phyloP scores from a whole-genome alignment of 805 yeast genomes.

The Nakazawaea wyomingensis region DNA sequence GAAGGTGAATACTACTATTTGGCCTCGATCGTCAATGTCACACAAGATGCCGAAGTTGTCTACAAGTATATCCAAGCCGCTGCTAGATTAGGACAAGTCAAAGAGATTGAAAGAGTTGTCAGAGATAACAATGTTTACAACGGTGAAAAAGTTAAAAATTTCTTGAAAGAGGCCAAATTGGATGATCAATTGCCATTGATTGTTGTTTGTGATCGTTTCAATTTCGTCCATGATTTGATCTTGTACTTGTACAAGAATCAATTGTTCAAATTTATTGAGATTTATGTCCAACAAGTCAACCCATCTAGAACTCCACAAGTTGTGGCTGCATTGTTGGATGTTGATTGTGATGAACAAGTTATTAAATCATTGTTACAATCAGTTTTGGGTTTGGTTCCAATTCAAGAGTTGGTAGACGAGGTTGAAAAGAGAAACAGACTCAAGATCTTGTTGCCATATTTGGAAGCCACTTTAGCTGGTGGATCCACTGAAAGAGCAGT shows the following conservation, averaged over 20 bases:
- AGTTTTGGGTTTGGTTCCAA: slow-evolving; percentile 92
- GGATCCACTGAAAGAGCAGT: slow-evolving; percentile 90
- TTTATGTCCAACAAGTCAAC: slow-evolving; percentile 95
- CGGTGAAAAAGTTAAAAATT: slow-evolving; percentile 96
- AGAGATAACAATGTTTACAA: slow-evolving; percentile 92
- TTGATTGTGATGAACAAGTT: slow-evolving; percentile 90
- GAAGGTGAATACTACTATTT: slow-evolving; percentile 95
- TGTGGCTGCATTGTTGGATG: slow-evolving; percentile 91
- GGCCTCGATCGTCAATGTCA: slow-evolving; percentile 86
- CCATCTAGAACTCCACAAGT: slow-evolving; percentile 96
- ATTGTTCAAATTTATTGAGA: slow-evolving; percentile 94
- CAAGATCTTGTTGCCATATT: slow-evolving; percentile 85
- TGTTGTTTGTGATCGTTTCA: slow-evolving; percentile 90
- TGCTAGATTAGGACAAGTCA: slow-evolving; percentile 80
- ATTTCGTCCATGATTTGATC: slow-evolving; percentile 89
- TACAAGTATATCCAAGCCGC: slow-evolving; percentile 95
- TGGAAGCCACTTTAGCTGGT: slow-evolving; percentile 79
- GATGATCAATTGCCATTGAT: slow-evolving; percentile 96
- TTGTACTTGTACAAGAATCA: slow-evolving; percentile 92
- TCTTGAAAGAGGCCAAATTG: slow-evolving; percentile 86
- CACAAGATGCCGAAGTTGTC: slow-evolving; percentile 93
- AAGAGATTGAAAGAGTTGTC: slow-evolving; percentile 93
- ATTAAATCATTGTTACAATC: slow-evolving; percentile 76
- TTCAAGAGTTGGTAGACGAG: slow-evolving; percentile 82
- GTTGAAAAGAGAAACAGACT: slow-evolving; percentile 96